Conservation (phyloP, 2,329 filamentous ascomycete species). For the Purpureocillium lavendulum region DNA sequence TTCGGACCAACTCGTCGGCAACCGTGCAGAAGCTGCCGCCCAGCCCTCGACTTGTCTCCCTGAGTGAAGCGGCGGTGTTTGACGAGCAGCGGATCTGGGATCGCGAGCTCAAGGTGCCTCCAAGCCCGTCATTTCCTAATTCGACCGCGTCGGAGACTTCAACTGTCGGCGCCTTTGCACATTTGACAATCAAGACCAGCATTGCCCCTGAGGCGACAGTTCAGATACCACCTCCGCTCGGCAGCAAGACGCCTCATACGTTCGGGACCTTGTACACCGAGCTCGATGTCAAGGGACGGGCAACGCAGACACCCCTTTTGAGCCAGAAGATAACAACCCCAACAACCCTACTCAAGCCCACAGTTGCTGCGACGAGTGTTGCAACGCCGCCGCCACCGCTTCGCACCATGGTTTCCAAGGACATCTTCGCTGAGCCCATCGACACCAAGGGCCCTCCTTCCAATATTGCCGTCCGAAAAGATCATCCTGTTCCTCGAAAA, state of each 20-base stretch:
- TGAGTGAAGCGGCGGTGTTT: too few relatives aligned
- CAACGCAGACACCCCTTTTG: not conserved
- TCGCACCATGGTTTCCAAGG: slow-evolving; percentile 17
- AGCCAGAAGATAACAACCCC: not conserved
- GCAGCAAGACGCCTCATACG: not conserved
- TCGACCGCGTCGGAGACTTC: not conserved
- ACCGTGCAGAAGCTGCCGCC: not conserved
- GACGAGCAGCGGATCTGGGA: too few relatives aligned
- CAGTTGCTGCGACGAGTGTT: too few relatives aligned
- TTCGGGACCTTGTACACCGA: not conserved
- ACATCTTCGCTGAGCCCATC: slow-evolving; percentile 51
- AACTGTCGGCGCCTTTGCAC: not conserved
- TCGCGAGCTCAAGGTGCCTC: not conserved
- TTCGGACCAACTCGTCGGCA: not conserved
- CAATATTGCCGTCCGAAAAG: slow-evolving; percentile 35
- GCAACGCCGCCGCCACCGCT: too few relatives aligned
- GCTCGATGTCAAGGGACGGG: too few relatives aligned
- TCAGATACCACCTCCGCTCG: not conserved
- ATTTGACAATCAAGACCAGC: not conserved
- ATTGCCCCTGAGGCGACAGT: not conserved
- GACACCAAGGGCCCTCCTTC: slow-evolving; percentile 41
- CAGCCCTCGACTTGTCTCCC: too few relatives aligned
- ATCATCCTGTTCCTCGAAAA: slow-evolving; percentile 50
- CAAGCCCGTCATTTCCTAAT: not conserved
- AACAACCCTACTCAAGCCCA: too few relatives aligned